Conservation (phyloP, 176 grass and related monocot species). For the Leersia perrieri region DNA sequence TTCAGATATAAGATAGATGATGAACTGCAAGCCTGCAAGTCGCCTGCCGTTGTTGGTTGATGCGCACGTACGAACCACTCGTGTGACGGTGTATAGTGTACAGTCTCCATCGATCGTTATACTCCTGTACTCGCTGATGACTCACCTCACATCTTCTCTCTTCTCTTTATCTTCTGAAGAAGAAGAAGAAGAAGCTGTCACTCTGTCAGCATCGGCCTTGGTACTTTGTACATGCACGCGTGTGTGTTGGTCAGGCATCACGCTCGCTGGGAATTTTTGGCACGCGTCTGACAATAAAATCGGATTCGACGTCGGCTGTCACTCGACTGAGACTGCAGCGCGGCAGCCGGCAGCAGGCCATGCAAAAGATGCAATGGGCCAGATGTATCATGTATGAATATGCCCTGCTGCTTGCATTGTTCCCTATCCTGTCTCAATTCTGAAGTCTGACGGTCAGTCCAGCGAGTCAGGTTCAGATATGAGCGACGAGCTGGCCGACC, state of each 20-base stretch:
- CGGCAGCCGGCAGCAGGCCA: neutral
- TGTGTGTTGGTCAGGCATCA: neutral
- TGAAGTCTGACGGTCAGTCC: neutral
- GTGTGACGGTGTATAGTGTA: neutral
- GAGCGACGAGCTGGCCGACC: neutral
- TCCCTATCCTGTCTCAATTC: neutral
- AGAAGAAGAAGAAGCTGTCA: neutral
- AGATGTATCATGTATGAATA: neutral
- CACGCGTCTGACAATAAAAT: neutral
- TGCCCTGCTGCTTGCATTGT: too few relatives aligned
- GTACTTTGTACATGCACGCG: neutral
- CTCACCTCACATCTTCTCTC: neutral
- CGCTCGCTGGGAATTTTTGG: neutral
- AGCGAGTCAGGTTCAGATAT: neutral
- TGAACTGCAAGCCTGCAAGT: neutral
- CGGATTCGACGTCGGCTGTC: neutral
- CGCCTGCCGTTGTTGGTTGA: neutral
- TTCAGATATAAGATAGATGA: too few relatives aligned
- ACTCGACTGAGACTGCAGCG: neutral
- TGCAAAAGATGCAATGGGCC: neutral
- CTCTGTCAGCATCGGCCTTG: neutral
- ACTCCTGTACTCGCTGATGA: too few relatives aligned
- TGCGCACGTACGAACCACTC: neutral
- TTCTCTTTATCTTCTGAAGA: neutral
- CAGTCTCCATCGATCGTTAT: neutral